Conservation (phyloP, 495 filamentous ascomycete species). For the Penicillium atrosanguineum region DNA sequence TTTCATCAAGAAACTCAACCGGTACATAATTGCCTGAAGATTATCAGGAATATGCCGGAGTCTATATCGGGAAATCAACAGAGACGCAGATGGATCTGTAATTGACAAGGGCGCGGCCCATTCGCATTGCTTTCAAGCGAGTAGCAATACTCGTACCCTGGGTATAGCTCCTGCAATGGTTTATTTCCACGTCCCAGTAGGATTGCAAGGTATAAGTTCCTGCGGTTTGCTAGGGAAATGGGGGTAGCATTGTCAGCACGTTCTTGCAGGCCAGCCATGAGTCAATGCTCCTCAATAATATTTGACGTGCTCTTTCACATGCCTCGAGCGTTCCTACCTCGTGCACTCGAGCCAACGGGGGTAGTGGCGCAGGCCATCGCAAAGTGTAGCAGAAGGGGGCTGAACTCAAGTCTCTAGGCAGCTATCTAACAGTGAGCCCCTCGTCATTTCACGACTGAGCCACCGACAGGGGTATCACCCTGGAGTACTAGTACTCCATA, state of each 20-base stretch:
- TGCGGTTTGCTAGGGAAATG: background rate
- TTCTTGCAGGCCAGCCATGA: background rate
- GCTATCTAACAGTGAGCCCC: background rate
- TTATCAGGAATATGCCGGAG: background rate
- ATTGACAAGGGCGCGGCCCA: background rate
- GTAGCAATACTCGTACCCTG: background rate
- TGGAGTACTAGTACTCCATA: background rate
- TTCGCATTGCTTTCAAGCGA: background rate
- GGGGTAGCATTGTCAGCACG: background rate
- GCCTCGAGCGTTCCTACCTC: background rate
- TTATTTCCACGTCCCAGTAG: background rate
- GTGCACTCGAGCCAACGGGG: background rate
- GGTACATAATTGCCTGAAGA: conserved; percentile 2
- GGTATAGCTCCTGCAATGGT: background rate
- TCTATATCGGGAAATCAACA: conserved; percentile 5
- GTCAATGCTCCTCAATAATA: background rate
- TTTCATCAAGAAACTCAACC: background rate
- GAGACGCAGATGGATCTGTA: background rate
- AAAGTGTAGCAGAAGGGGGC: background rate
- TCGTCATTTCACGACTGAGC: conserved; percentile 6
- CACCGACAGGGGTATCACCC: conserved; percentile 6
- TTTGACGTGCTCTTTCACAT: conserved; percentile 7
- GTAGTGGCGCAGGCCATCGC: background rate
- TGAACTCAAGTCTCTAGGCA: background rate
- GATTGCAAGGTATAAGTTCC: conserved; percentile 6